These are phyloP conservation scores for Penicillium digitatum DNA, from an alignment of 2,329 filamentous ascomycete genomes.

Conservation along the genomic window DNA sequence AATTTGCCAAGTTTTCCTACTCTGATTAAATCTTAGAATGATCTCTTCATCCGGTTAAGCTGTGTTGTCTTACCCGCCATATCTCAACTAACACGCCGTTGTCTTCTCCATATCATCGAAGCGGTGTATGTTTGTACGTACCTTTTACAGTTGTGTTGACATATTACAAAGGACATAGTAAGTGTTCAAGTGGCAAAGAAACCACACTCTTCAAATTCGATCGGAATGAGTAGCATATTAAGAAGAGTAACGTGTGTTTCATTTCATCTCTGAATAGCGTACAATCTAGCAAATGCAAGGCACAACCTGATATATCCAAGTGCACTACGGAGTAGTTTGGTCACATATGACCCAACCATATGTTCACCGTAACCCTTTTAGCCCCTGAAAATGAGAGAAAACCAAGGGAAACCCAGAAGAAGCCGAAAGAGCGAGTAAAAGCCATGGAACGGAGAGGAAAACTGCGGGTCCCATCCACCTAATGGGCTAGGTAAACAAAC, in stretches of 20 bases:
- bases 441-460: slow-evolving; percentile 5
- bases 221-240: background rate
- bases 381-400: background rate
- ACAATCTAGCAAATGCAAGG: slow-evolving; percentile 6
- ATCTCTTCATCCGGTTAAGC: background rate
- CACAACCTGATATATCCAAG: slow-evolving; percentile 14
- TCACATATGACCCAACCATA: background rate
- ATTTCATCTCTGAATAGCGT: background rate
- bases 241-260: background rate
- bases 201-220: background rate
- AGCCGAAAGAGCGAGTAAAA: background rate
- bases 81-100: background rate
- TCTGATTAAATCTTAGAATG: background rate
- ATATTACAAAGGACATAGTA: background rate
- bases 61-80: background rate
- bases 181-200: background rate
- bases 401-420: background rate
- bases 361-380: background rate
- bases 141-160: background rate
- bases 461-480: slow-evolving; percentile 11
- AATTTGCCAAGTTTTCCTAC: background rate
- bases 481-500: slow-evolving; percentile 21
- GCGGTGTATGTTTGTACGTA: background rate
- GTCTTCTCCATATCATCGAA: background rate
- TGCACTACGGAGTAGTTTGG: background rate